Base-by-base conservation (phyloP, 2,329 filamentous ascomycete genomes). In the Hirsutella minnesotensis region DNA sequence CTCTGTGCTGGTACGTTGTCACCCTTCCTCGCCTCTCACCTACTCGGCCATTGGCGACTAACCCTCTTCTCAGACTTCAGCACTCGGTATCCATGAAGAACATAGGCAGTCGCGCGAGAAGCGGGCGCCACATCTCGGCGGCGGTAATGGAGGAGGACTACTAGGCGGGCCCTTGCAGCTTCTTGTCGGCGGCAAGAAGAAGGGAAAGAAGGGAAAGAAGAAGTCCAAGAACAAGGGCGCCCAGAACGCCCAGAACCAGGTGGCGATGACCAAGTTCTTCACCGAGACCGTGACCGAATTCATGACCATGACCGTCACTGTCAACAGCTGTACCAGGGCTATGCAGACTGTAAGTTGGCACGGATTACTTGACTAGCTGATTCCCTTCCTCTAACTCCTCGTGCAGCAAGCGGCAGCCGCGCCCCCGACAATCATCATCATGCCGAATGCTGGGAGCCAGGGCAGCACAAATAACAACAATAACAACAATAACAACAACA, bases 1-100 rank as follows among this genome's bases (percentile, higher is more conserved):
- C 43, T 40, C 46, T 20, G 40, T 40, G 40, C 43, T 49, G 46
- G 52, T 54, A 49, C 45, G 46, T 19, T 22, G 7, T 18, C 5
- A 16, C 1, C 5, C 33, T n/a, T 19, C 2, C 16, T 18, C 33
- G 18, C 18, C 15, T 18, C 4, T 16, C n/a, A 16, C 15, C 7
- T 1, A 9, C n/a, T n/a, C n/a, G n/a, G n/a, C 5, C 9, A 5
- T 35, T 35, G 7, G 5, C 7, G 15, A 18, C 33, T 35, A 18
- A 35, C 16, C n/a, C 16, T 35, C 15, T 18, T 3, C 18, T n/a
- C 33, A 35, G 33, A 35, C 33, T 35, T 16, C 33, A 18, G 33
- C 33, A 35, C 33, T 35, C 33, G 33, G 33, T 9, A 35, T 5
- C 16, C 5, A 35, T 9, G 8, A 18, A 18, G 13, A 16, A 16